Evolutionary conservation across 2,329 filamentous ascomycete species (phyloP).

Genomic region (Fusarium sp.): DNA sequence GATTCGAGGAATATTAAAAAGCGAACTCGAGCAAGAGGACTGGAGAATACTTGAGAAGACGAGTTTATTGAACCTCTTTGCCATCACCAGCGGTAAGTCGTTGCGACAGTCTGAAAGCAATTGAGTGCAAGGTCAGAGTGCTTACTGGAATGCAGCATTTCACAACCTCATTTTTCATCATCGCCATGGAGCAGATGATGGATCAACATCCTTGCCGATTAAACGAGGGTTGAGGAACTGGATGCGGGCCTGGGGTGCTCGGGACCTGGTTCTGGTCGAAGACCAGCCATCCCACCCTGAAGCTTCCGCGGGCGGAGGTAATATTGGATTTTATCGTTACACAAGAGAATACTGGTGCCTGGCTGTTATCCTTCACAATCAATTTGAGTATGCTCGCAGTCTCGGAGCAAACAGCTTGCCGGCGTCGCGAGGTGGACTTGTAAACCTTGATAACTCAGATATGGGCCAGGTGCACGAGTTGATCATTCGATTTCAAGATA

Average conservation of each 20-base stretch:
- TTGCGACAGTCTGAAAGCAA: neutral
- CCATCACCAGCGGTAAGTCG: slow-evolving; percentile 20
- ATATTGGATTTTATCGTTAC: slow-evolving; percentile 7
- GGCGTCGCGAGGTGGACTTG: neutral
- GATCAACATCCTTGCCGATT: neutral
- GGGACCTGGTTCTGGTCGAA: neutral
- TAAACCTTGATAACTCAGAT: neutral
- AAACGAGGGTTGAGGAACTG: slow-evolving; percentile 16
- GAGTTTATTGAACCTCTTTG: slow-evolving; percentile 17
- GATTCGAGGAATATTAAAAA: neutral
- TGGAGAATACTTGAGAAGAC: slow-evolving; percentile 11
- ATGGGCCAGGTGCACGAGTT: neutral
- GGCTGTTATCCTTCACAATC: neutral
- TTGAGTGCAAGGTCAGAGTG: neutral
- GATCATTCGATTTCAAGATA: neutral
- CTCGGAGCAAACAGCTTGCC: neutral
- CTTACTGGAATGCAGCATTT: slow-evolving; percentile 1
- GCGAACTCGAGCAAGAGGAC: neutral
- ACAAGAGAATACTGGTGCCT: slow-evolving; percentile 10
- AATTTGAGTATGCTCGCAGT: neutral
- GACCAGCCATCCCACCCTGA: neutral
- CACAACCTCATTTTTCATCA: slow-evolving; percentile 30
- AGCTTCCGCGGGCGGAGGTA: neutral
- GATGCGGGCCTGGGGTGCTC: slow-evolving; percentile 10
- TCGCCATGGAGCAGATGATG: neutral